These are phyloP conservation scores for Yamadazyma olivae DNA, from an alignment of 805 yeast species.

Conservation along the genomic window DNA sequence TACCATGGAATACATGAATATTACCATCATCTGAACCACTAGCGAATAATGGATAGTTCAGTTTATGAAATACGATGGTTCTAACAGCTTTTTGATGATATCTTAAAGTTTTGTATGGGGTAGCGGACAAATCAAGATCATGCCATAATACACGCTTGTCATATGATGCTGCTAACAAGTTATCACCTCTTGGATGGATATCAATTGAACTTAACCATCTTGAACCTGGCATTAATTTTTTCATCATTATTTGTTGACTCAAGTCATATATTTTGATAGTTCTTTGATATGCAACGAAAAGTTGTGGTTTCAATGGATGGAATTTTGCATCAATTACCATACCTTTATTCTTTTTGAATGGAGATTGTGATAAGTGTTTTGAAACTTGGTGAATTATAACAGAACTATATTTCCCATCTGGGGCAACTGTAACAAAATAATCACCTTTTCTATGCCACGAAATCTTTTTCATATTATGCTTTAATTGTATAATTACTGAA, in stretches of 20 bases:
- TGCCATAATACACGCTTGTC: slow-evolving; percentile 98
- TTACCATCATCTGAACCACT: slow-evolving; percentile 94
- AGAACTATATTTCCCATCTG: slow-evolving; percentile 83
- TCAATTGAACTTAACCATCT: slow-evolving; percentile 91
- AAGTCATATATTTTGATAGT: slow-evolving; percentile 88
- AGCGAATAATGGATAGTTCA: slow-evolving; percentile 83
- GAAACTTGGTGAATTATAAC: slow-evolving; percentile 93
- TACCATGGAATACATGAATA: slow-evolving; percentile 93
- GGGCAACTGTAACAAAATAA: slow-evolving; percentile 95
- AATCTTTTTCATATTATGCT: slow-evolving; percentile 68
- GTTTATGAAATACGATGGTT: slow-evolving; percentile 80
- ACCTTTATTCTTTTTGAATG: slow-evolving; percentile 90
- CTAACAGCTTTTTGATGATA: slow-evolving; percentile 96
- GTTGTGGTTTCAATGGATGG: slow-evolving; percentile 94
- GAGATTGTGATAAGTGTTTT: slow-evolving; percentile 92
- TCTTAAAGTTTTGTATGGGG: slow-evolving; percentile 93
- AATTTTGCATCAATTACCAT: slow-evolving; percentile 93
- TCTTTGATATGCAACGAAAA: slow-evolving; percentile 92
- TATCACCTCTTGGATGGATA: slow-evolving; percentile 95
- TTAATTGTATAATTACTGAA: slow-evolving; percentile 64
- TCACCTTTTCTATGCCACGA: slow-evolving; percentile 98
- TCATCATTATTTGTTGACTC: slow-evolving; percentile 76
- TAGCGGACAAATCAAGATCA: slow-evolving; percentile 81
- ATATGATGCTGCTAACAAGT: slow-evolving; percentile 85
- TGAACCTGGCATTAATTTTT: slow-evolving; percentile 91